These are phyloP conservation scores for Hysterangium stoloniferum DNA, from an alignment of 768 basidiomycete genomes.

Conservation along the genomic window DNA sequence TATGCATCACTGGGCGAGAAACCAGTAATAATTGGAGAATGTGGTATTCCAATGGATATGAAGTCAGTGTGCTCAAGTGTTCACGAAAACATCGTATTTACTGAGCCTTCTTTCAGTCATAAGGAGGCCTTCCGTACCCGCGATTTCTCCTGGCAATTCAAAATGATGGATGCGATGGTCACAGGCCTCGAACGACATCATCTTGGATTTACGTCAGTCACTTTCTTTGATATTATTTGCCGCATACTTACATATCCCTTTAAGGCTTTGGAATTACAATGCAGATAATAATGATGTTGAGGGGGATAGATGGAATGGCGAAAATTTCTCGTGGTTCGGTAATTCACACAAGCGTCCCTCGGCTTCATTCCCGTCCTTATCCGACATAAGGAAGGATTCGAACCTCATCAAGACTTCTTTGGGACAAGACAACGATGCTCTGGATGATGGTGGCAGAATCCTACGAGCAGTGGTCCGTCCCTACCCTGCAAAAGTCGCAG, in stretches of 20 bases:
- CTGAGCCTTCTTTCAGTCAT: conserved; percentile 36
- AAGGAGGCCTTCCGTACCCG: conserved; percentile 64
- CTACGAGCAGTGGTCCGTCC: conserved; percentile 78
- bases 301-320: conserved; percentile 93
- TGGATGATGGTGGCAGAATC: conserved; percentile 80
- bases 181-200: conserved; percentile 70
- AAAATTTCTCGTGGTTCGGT: conserved; percentile 93
- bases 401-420: conserved; percentile 17
- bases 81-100: neutral
- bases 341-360: conserved; percentile 26
- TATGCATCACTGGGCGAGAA: conserved; percentile 67
- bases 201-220: conserved; percentile 77
- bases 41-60: conserved; percentile 95
- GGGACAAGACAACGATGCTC: conserved; percentile 53
- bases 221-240: neutral
- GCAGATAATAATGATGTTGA: conserved; percentile 68
- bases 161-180: conserved; percentile 94
- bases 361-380: conserved; percentile 43
- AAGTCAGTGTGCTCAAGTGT: conserved; percentile 49
- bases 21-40: conserved; percentile 87
- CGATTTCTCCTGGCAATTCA: conserved; percentile 72
- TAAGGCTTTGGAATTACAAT: conserved; percentile 92
- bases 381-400: neutral
- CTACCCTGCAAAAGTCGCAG: conserved; percentile 85
- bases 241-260: neutral